Evolutionary conservation across 257 asterid species (phyloP).

Genomic region (Pogostemon cablin): DNA sequence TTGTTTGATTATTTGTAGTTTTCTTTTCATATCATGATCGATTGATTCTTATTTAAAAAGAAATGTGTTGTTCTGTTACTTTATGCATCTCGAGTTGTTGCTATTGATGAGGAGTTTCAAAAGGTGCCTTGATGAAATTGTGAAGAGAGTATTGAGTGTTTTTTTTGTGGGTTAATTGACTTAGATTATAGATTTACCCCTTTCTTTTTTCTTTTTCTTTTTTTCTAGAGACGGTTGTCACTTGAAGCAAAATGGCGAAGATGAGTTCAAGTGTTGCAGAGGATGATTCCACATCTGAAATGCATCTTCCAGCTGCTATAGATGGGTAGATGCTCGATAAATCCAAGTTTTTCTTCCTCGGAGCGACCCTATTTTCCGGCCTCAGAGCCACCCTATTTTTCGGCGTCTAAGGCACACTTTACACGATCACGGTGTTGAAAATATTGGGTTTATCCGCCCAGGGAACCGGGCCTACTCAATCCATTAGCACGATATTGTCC

Average conservation of each 20-base stretch:
- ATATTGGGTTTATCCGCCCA: too few relatives aligned
- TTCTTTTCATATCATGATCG: constrained; percentile 14
- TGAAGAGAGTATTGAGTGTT: background rate
- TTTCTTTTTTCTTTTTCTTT: constrained; percentile 9
- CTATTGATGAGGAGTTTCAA: constrained; percentile 67
- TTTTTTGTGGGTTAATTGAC: constrained; percentile 14
- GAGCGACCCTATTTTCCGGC: too few relatives aligned
- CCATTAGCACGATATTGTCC: too few relatives aligned
- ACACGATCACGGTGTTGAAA: too few relatives aligned
- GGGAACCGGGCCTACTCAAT: too few relatives aligned
- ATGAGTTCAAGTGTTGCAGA: too few relatives aligned
- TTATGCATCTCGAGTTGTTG: constrained; percentile 71
- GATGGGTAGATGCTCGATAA: too few relatives aligned
- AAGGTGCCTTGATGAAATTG: constrained; percentile 50
- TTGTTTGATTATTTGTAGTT: background rate
- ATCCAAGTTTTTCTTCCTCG: too few relatives aligned
- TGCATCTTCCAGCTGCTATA: too few relatives aligned
- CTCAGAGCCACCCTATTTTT: too few relatives aligned
- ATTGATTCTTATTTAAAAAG: constrained; percentile 41
- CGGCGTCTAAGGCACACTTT: too few relatives aligned
- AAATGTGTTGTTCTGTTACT: constrained; percentile 69
- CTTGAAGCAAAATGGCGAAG: constrained; percentile 79
- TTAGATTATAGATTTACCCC: constrained; percentile 23
- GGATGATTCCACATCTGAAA: too few relatives aligned
- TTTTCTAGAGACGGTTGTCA: constrained; percentile 57